Base-by-base conservation (phyloP, 2,329 filamentous ascomycete species). In the Teratosphaeria zuluensis region DNA sequence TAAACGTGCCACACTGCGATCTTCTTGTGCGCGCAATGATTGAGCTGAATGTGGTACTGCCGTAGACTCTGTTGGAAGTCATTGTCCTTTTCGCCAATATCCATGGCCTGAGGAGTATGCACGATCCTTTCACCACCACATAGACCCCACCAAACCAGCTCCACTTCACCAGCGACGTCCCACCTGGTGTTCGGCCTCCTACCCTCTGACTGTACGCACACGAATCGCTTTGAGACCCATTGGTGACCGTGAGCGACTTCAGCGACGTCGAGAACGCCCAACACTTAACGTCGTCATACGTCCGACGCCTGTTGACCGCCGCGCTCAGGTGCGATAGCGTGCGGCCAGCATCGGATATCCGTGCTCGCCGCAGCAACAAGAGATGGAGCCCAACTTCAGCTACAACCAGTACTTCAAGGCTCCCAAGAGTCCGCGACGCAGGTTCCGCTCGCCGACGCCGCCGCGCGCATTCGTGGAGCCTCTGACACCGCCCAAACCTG, bases 381-480 rank as follows among this genome's bases (percentile, higher is more conserved):
- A 48, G 42, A 48, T 48, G 42, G 42, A 48, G 42, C 42, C 4
- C 42, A 48, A 21, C 42, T 48, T 48, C n/a, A n/a, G 42, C 28
- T 42, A 63, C 60, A 69, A 70, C 57, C 61, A 62, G 19, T 64
- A 63, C 52, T 72, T 70, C 67, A 70, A 70, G 59, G 54, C 60
- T n/a, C 63, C 66, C 2, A 55, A 56, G 8, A 60, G 54, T 14
- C 51, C 57, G 19, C 59, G 35, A 2, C 56, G 55, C 24, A 63
- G 63, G 53, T 60, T 62, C 21, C 64, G 72, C 54, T 69, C 70
- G 7, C 66, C 70, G 8, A 68, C 72, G 31, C 72, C 72, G 16
- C 70, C 71, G 38, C 65, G 64, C 48, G 59, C 64, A 28, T 70
- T 66, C 57, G 58, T 72, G 55, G 72, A 74, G 56, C 71, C 72